Evolutionary conservation across 352 stramenopile genomes (phyloP).

Genomic region (Phytophthora citricola): DNA sequence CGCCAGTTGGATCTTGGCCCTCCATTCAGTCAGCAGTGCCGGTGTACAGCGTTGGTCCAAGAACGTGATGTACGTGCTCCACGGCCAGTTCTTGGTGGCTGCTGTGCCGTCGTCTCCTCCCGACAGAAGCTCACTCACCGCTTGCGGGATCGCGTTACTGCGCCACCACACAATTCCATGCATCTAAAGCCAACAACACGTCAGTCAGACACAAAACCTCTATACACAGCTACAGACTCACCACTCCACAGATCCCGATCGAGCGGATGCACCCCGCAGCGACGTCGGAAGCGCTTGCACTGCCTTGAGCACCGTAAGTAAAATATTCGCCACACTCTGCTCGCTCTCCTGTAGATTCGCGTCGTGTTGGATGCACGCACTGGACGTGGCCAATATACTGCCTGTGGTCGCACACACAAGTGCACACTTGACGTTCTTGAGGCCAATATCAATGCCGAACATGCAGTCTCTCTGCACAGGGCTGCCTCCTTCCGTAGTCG

Average conservation of each 20-base stretch:
- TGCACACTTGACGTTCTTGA: slow-evolving; percentile 71
- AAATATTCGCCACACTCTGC: slow-evolving; percentile 45
- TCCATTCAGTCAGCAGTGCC: slow-evolving; percentile 46
- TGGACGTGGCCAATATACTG: slow-evolving; percentile 43
- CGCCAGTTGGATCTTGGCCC: slow-evolving; percentile 21
- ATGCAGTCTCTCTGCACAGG: slow-evolving; percentile 22
- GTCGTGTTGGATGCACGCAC: slow-evolving; percentile 32
- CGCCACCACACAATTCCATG: slow-evolving; percentile 85
- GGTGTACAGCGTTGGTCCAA: slow-evolving; percentile 69
- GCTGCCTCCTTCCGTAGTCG: neutral
- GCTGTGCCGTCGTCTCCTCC: neutral
- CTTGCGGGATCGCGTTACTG: slow-evolving; percentile 37
- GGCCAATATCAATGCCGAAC: slow-evolving; percentile 73
- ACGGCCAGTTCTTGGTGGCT: slow-evolving; percentile 26
- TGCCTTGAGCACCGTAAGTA: slow-evolving; percentile 37
- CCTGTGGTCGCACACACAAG: slow-evolving; percentile 40
- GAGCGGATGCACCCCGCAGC: slow-evolving; percentile 31
- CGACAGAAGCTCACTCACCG: slow-evolving; percentile 25
- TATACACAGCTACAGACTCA: slow-evolving; percentile 15
- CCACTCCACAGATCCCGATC: slow-evolving; percentile 73
- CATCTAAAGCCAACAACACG: slow-evolving; percentile 49
- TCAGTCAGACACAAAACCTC: neutral
- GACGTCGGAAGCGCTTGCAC: slow-evolving; percentile 36
- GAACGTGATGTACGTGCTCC: slow-evolving; percentile 75
- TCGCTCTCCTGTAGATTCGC: slow-evolving; percentile 24